Percentiles rank a stretch among this genome's conserved stretches.
Conservation (phyloP, 495 filamentous ascomycete species). For the Aspergillus heteromorphus region DNA sequence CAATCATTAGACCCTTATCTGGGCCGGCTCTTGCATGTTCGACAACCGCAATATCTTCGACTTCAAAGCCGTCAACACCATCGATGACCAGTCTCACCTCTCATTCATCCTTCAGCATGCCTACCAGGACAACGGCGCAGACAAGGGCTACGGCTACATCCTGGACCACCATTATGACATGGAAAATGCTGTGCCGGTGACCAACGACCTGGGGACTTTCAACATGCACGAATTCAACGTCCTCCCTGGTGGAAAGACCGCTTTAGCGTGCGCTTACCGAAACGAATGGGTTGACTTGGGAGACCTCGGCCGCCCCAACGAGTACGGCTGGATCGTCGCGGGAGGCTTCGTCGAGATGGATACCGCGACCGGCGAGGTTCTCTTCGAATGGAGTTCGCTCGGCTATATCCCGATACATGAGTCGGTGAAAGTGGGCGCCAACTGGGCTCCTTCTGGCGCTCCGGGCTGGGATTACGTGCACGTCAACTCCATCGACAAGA, state of each 20-base stretch:
- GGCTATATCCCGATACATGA: conserved; percentile 39
- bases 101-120: conserved; percentile 44
- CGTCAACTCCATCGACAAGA: conserved; percentile 41
- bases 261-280: conserved; percentile 47
- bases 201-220: conserved; percentile 34
- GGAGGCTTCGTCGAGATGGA: conserved; percentile 46
- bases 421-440: conserved; percentile 24
- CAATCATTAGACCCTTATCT: conserved; percentile 30
- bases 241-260: conserved; percentile 33
- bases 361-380: conserved; percentile 37
- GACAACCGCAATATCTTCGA: conserved; percentile 36
- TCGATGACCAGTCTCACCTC: conserved; percentile 35
- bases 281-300: conserved; percentile 34
- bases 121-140: conserved; percentile 23
- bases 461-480: conserved; percentile 42
- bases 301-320: conserved; percentile 37
- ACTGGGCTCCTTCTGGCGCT: conserved; percentile 6
- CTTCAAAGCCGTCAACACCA: conserved; percentile 35
- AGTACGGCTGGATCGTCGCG: conserved; percentile 33
- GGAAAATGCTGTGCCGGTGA: conserved; percentile 32
- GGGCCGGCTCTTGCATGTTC: conserved; percentile 34
- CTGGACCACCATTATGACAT: conserved; percentile 32
- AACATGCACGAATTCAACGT: conserved; percentile 50
- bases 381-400: conserved; percentile 43
- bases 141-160: conserved; percentile 31